phyloP scores from a whole-genome alignment of 805 yeast genomes.

The Candida parachauliodes region DNA sequence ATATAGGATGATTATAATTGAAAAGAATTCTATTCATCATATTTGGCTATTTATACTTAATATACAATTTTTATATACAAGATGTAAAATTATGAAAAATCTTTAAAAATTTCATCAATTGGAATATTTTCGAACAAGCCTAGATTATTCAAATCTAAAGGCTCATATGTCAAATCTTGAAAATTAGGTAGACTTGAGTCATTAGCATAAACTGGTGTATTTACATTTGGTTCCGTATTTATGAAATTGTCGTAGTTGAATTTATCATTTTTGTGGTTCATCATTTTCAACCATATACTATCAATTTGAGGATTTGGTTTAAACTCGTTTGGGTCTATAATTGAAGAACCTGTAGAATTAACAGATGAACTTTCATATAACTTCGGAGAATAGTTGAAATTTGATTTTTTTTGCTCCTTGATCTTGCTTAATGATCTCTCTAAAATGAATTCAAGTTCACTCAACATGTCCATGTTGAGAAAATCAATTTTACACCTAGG shows the following conservation, averaged over 20 bases:
- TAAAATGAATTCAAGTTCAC: constrained; percentile 19
- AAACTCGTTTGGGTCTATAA: constrained; percentile 8
- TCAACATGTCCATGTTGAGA: constrained; percentile 17
- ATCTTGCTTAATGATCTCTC: constrained; percentile 17
- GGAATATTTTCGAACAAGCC: constrained; percentile 11
- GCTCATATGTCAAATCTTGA: background rate
- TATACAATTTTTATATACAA: background rate
- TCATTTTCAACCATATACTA: constrained; percentile 17
- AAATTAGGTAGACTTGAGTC: background rate
- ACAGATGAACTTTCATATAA: background rate
- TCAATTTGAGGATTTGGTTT: constrained; percentile 15
- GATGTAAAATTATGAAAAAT: constrained; percentile 5
- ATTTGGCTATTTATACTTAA: no score
- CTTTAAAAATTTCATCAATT: constrained; percentile 12
- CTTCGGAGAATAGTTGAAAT: no score
- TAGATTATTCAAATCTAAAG: background rate
- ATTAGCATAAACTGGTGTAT: background rate
- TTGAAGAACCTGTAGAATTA: constrained; percentile 7
- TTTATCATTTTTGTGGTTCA: constrained; percentile 10
- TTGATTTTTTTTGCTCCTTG: constrained; percentile 10
- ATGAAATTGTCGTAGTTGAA: constrained; percentile 2
- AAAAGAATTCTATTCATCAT: no score
- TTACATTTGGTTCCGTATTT: background rate
- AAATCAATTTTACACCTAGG: constrained; percentile 2
- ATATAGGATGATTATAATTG: no score